Conservation (phyloP, 345 rosid genomes). For the Brassica incana region DNA sequence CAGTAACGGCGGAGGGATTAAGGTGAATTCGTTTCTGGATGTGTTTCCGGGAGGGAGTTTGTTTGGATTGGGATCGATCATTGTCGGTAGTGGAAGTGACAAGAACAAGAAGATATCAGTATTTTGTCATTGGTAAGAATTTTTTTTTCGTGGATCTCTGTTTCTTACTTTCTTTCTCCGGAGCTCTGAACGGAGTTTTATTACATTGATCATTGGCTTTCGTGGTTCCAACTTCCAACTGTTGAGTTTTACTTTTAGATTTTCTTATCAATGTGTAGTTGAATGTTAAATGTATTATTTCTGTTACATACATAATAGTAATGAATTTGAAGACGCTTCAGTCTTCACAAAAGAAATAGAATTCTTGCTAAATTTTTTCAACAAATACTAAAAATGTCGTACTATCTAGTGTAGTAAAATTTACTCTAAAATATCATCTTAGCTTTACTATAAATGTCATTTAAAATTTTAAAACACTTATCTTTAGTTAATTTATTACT, state of each 20-base stretch:
- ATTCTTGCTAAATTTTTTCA: neutral
- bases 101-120: constrained; percentile 53
- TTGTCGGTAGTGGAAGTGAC: constrained; percentile 46
- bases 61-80: constrained; percentile 59
- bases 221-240: neutral
- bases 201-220: neutral
- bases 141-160: neutral
- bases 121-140: constrained; percentile 1
- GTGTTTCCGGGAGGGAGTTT: constrained; percentile 60
- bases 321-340: neutral
- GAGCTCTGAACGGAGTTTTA: neutral
- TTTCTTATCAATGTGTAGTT: neutral
- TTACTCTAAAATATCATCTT: neutral
- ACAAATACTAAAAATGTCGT: neutral
- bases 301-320: neutral
- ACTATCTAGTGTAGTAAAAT: neutral
- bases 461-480: too few species aligned
- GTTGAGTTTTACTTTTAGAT: neutral
- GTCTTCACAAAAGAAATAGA: too few species aligned
- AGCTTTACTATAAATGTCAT: neutral
- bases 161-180: neutral
- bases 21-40: constrained; percentile 56
- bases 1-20: constrained; percentile 33
- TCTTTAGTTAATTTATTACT: too few species aligned
- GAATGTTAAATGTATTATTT: neutral